These are phyloP conservation scores for Fusarium sp. DNA, from an alignment of 2,329 filamentous ascomycete species.

Conservation along the genomic window DNA sequence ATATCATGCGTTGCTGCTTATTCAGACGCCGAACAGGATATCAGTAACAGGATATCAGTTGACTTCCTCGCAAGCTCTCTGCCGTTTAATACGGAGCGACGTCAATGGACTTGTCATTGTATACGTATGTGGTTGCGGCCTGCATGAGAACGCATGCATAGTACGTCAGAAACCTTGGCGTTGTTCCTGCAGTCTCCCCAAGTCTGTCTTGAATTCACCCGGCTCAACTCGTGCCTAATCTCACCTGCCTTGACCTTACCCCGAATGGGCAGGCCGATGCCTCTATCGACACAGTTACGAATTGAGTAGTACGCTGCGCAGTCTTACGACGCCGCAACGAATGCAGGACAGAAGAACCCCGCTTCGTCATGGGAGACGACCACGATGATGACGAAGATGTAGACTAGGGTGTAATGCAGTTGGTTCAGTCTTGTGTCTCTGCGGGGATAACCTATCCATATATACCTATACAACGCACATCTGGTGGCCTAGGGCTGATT, in stretches of 20 bases:
- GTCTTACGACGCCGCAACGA: background rate
- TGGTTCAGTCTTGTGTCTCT: background rate
- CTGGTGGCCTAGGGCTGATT: background rate
- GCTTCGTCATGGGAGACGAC: background rate
- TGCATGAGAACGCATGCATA: conserved; percentile 17
- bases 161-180: conserved; percentile 1
- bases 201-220: too few species aligned
- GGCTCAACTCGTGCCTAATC: too few species aligned
- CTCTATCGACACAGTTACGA: background rate
- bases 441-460: background rate
- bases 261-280: conserved; percentile 8
- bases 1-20: conserved; percentile 24
- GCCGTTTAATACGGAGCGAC: background rate
- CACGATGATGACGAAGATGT: background rate
- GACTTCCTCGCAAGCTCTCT: background rate
- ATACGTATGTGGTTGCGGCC: background rate
- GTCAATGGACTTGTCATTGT: conserved; percentile 7
- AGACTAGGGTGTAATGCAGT: background rate
- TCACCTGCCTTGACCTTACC: background rate
- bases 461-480: background rate
- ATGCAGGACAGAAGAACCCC: background rate
- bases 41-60: conserved; percentile 18
- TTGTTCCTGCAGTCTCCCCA: background rate
- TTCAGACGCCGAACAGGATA: conserved; percentile 19
- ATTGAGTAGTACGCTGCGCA: background rate